Evolutionary conservation across 352 stramenopile genomes (phyloP).

Genomic region (Plasmopara muralis): DNA sequence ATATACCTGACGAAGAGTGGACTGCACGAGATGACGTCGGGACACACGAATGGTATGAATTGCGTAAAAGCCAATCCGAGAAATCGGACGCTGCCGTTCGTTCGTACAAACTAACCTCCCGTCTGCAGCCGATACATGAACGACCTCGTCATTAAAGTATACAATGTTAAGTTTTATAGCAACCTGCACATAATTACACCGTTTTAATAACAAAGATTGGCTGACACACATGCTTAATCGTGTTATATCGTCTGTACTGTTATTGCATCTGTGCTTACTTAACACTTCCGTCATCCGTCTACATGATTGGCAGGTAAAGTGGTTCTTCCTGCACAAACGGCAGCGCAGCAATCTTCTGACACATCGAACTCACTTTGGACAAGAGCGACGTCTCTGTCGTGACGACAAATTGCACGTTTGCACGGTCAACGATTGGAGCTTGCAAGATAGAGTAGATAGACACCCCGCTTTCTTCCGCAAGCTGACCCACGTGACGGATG

Average conservation of each 20-base stretch:
- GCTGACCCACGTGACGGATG: constrained; percentile 90
- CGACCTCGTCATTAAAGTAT: too few species aligned
- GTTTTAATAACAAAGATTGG: too few species aligned
- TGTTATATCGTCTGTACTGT: too few species aligned
- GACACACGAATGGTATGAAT: too few species aligned
- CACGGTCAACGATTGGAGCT: constrained; percentile 89
- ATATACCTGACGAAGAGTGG: constrained; percentile 26
- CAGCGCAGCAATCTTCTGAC: constrained; percentile 82
- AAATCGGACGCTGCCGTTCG: too few species aligned
- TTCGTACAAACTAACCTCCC: too few species aligned
- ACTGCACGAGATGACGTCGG: background rate
- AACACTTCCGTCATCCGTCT: constrained; percentile 1
- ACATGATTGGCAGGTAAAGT: constrained; percentile 74
- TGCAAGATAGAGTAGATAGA: constrained; percentile 97
- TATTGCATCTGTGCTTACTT: background rate
- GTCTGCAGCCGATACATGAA: too few species aligned
- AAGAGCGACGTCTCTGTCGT: constrained; percentile 91
- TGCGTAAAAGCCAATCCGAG: too few species aligned
- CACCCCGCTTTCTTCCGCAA: constrained; percentile 92
- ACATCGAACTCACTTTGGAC: constrained; percentile 85
- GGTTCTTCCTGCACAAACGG: constrained; percentile 82
- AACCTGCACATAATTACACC: too few species aligned
- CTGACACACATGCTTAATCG: too few species aligned
- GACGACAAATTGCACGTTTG: constrained; percentile 94
- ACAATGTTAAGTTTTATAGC: too few species aligned